Base-by-base conservation (phyloP, 805 yeast species). In the Saccharomycopsis fodiens region DNA sequence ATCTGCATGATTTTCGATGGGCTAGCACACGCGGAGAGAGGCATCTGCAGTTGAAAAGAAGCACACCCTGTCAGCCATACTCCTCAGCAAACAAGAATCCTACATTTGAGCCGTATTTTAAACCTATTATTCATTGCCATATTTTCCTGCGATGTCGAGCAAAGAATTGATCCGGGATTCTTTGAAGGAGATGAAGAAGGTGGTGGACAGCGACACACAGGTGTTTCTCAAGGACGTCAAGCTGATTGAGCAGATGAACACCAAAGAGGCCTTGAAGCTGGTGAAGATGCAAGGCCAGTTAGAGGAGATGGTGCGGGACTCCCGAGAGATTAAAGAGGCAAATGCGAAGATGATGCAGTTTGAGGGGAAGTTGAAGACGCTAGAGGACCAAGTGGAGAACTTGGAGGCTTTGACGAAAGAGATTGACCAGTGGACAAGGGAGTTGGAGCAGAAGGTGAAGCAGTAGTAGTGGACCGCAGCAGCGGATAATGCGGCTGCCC, bases 401-500 rank as follows among this genome's bases (percentile, higher is more conserved):
- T 57, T 78, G 27, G 76, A 72, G 40, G 59, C 55, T 2, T 52
- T 83, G 2, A 69, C 74, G 8, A 61, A 63, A 20, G 88, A 84
- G 52, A 55, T 84, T 30, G 85, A 81, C 46, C 73, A 70, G 48
- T 79, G 83, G 76, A 69, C 80, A 4, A 59, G 65, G 21, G 85
- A 79, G 54, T 54, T 80, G 42, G 76, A 69, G 36, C 67, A 67
- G 3, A 74, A 76, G 55, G 54, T 58, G 1, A 59, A 58, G 43
- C 49, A 59, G 20, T 52, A 55, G 30, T 20, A 21, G 30, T 50
- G 35, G 32, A 12, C n/a, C 32, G n/a, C n/a, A 29, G 32, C 12
- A 29, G n/a, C 12, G 32, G 12, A 29, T 29, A n/a, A n/a, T n/a
- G n/a, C n/a, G n/a, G n/a, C n/a, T n/a, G n/a, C n/a, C n/a, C n/a